Evolutionary conservation across 768 basidiomycete species (phyloP), one percentile per base, ranked within the genome.

Genomic region (Galerina sulciceps): DNA sequence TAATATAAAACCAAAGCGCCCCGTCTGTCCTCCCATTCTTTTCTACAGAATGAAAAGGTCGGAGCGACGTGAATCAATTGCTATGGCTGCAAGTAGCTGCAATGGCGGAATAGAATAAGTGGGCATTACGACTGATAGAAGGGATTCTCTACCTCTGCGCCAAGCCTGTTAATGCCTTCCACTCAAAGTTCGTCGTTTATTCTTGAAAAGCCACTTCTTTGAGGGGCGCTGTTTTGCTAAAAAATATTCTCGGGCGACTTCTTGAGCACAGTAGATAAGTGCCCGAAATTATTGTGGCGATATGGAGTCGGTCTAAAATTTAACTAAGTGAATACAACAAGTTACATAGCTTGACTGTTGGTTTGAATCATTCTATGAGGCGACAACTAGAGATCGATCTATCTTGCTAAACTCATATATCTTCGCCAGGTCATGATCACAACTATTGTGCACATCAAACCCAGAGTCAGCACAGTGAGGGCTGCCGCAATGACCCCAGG

Each of bases 121-220:
- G 10, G 59, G 56, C 31, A 47, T 60, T 26, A 51, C 47, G 36
- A 36, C 34, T 60, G 59, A 60, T 56, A 18, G 54, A 55, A 41
- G 54, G 51, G 22, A 55, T 49, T 13, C 52, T 60, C 3, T 51
- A 57, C 37, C 45, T 55, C 2, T 51, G 53, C 23, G 60, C 55
- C 3, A 53, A 61, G 26, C 23, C 56, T 1, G 34, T n/a, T n/a
- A 22, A 15, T 22, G 54, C 3, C 35, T 42, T 10, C 48, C 56
- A n/a, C n/a, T n/a, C n/a, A 15, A 40, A 56, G 59, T 15, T 60
- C 3, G 59, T 55, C 18, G 22, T 53, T 2, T 60, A 60, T 38
- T 55, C 59, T 17, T 31, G 59, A n/a, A 55, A 56, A 44, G 51
- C 4, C 49, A 60, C 37, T 18, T 37, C 1, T 56, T 60, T 37